Base-by-base conservation (phyloP, 306 rosid species). In the Vigna trinervia region DNA sequence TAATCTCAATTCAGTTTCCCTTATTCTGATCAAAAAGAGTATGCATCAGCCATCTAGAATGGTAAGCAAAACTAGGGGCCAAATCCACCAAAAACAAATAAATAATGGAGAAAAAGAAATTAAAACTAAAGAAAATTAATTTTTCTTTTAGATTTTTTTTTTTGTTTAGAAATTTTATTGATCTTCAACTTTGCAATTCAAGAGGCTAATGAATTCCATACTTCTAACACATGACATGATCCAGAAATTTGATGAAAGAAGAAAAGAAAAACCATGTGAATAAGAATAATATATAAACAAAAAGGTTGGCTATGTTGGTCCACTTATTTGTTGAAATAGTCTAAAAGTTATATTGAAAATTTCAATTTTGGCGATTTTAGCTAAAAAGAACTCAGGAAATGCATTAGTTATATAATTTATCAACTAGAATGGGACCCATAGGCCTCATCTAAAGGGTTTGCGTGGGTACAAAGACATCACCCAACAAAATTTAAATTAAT, bases 401-500 rank as follows among this genome's bases (percentile, higher is more conserved):
- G 71, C 41, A 57, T 47, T 74, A 63, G 54, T 72, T 84, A 52
- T 74, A 74, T 80, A 59, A 47, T 79, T 79, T 60, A 53, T 84
- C 52, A 80, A 65, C 71, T 38, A 70, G 67, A 81, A 15, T 54
- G 82, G 87, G 84, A 65, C 92, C 89, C 73, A 7, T 61, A 50
- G 77, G 72, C 78, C 81, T 87, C 82, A 82, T 85, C 80, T 48
- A 84, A 73, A 82, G 53, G 74, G 81, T 81, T 87, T 51, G 89
- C 90, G 84, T 87, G 88, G 80, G 78, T 74, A 54, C 72, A 70
- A 87, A 84, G 91, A 74, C 71, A 86, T 69, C 86, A 59, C 51
- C 86, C 78, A 59, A 46, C 62, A 51, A 82, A 64, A 69, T 51
- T 69, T 32, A 58, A 77, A 51, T 68, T 54, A 61, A 79, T 43